Evolutionary conservation across 768 basidiomycete genomes (phyloP).

Genomic region (Phylloporus sp.): DNA sequence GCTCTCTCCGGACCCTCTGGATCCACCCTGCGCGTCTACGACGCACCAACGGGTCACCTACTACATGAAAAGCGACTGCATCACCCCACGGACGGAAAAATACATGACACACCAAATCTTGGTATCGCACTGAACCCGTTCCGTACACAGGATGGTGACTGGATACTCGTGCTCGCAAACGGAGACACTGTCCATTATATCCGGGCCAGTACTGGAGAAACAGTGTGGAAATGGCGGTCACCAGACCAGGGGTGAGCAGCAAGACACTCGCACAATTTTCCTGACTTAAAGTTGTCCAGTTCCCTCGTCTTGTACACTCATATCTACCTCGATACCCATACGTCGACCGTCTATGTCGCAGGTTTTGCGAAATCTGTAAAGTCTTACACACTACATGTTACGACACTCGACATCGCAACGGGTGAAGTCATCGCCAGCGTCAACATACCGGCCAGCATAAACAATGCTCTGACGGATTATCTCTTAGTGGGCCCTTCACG

Average conservation of each 20-base stretch:
- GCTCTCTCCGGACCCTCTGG: constrained; percentile 76
- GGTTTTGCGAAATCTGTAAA: constrained; percentile 42
- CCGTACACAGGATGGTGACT: constrained; percentile 29
- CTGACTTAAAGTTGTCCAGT: constrained; percentile 35
- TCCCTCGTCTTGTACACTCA: constrained; percentile 62
- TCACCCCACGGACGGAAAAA: constrained; percentile 36
- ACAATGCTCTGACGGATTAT: constrained; percentile 33
- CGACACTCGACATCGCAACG: constrained; percentile 51
- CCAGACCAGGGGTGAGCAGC: constrained; percentile 59
- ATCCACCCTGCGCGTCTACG: constrained; percentile 64
- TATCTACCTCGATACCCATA: constrained; percentile 47
- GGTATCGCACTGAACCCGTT: constrained; percentile 48
- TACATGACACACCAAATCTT: constrained; percentile 50
- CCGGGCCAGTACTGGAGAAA: constrained; percentile 46
- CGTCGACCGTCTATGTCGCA: constrained; percentile 54
- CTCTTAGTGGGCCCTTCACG: constrained; percentile 30
- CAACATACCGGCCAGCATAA: constrained; percentile 52
- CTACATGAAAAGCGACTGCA: constrained; percentile 65
- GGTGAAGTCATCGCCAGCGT: constrained; percentile 48
- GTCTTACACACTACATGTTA: constrained; percentile 64
- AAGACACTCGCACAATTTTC: not conserved
- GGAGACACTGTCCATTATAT: constrained; percentile 56
- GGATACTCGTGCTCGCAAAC: constrained; percentile 49
- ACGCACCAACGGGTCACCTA: constrained; percentile 58
- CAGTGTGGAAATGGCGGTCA: constrained; percentile 70